These are phyloP conservation scores for Crithidia expoeki DNA, from an alignment of 208 protist genomes.

Conservation along the genomic window DNA sequence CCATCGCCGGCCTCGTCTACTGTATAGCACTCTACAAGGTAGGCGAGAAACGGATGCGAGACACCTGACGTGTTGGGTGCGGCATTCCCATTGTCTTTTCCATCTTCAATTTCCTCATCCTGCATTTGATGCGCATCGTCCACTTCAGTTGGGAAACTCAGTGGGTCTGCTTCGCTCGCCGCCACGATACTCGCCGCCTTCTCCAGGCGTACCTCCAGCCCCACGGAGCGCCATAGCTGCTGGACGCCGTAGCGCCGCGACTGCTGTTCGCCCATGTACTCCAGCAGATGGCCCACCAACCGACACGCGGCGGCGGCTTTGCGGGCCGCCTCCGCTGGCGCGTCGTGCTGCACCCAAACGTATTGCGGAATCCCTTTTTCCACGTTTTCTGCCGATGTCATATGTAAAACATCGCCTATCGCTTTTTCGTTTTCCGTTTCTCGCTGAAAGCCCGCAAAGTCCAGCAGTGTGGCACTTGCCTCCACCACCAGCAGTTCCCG, in stretches of 20 bases:
- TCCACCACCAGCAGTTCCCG: conserved; percentile 57
- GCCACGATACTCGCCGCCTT: conserved; percentile 23
- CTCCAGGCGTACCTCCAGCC: conserved; percentile 67
- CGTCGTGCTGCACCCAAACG: conserved; percentile 23
- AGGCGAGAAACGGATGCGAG: conserved; percentile 33
- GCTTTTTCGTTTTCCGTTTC: background rate
- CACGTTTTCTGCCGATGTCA: background rate
- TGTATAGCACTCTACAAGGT: conserved; percentile 51
- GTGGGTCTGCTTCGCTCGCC: background rate
- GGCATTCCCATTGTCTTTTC: background rate
- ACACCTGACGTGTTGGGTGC: background rate
- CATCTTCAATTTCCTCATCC: background rate
- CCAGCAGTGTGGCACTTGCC: conserved; percentile 42
- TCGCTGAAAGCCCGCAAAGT: conserved; percentile 50
- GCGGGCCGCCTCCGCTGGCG: background rate
- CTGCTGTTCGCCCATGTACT: conserved; percentile 25
- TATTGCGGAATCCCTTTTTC: background rate
- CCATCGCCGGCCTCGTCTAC: conserved; percentile 70
- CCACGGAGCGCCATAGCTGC: conserved; percentile 34
- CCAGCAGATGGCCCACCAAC: conserved; percentile 20
- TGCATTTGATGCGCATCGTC: background rate
- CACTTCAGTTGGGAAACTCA: background rate
- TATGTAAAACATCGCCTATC: background rate
- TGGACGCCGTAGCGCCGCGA: conserved; percentile 29
- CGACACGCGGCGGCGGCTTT: conserved; percentile 5